These are phyloP conservation scores for Fusarium mexicanum DNA, from an alignment of 2,329 filamentous ascomycete genomes.

Conservation along the genomic window DNA sequence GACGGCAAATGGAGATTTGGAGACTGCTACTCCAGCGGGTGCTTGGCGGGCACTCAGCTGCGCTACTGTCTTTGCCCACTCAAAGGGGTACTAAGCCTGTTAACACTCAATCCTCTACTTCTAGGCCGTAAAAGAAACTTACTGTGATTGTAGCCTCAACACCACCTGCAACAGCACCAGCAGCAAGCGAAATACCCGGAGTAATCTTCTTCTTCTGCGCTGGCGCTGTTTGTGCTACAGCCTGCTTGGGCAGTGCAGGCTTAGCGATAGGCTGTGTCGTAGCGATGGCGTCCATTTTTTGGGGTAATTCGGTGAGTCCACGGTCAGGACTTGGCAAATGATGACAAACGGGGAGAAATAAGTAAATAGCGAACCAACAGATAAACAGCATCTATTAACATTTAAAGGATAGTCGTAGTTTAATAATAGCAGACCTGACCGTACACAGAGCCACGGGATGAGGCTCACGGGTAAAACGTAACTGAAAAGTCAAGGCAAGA, in stretches of 20 bases:
- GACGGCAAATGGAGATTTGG: slow-evolving; percentile 66
- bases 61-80: slow-evolving; percentile 73
- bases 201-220: slow-evolving; percentile 36
- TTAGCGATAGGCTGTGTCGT: not conserved
- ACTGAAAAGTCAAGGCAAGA: not conserved
- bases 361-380: not conserved
- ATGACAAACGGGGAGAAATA: not conserved
- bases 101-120: not conserved
- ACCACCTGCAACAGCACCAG: slow-evolving; percentile 63
- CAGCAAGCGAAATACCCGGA: slow-evolving; percentile 57
- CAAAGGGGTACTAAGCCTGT: slow-evolving; percentile 65
- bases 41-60: slow-evolving; percentile 56
- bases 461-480: not conserved
- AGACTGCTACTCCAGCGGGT: not conserved
- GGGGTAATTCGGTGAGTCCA: not conserved
- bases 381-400: not conserved
- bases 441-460: not conserved
- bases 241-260: not conserved
- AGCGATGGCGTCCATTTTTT: slow-evolving; percentile 12
- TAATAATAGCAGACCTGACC: not conserved
- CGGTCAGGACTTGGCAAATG: not conserved
- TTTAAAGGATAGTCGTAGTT: not conserved
- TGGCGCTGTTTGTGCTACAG: not conserved
- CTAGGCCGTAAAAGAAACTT: not conserved
- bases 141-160: slow-evolving; percentile 62